These are phyloP conservation scores for Centrapalus pauciflorus DNA, from an alignment of 129 eudicot genomes.

Conservation along the genomic window DNA sequence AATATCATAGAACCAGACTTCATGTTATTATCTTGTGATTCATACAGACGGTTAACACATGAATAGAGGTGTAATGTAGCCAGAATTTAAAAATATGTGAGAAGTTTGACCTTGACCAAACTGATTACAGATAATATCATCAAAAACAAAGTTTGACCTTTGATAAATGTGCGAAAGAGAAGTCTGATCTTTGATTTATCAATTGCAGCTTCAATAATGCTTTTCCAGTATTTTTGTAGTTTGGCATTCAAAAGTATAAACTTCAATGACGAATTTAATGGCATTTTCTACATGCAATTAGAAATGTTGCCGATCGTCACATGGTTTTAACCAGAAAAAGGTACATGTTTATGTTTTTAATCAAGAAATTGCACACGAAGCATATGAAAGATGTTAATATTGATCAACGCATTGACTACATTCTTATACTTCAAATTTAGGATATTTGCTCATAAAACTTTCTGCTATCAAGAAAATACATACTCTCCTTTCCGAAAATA, in stretches of 20 bases:
- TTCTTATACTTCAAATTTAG: neutral
- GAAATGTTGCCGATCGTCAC: neutral
- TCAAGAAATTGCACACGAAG: neutral
- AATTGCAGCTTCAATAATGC: conserved; percentile 62
- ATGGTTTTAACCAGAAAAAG: neutral
- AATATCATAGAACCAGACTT: too few species aligned
- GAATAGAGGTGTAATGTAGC: too few species aligned
- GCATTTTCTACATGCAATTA: neutral
- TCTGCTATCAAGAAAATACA: neutral
- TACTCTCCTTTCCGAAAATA: neutral
- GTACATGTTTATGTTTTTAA: neutral
- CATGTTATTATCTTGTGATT: too few species aligned
- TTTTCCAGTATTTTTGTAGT: conserved; percentile 46
- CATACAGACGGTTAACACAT: too few species aligned
- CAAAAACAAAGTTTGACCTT: conserved; percentile 29
- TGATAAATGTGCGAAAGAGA: conserved; percentile 47
- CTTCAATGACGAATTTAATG: neutral
- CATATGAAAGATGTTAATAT: neutral
- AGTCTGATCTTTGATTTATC: conserved; percentile 69
- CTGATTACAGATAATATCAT: neutral
- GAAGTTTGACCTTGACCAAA: neutral
- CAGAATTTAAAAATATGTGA: too few species aligned
- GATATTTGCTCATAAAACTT: neutral
- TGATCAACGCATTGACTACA: neutral
- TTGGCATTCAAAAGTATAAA: conserved; percentile 13